Evolutionary conservation across 2,329 filamentous ascomycete species (phyloP).

Genomic region (Gnomoniopsis smithogilvyi): DNA sequence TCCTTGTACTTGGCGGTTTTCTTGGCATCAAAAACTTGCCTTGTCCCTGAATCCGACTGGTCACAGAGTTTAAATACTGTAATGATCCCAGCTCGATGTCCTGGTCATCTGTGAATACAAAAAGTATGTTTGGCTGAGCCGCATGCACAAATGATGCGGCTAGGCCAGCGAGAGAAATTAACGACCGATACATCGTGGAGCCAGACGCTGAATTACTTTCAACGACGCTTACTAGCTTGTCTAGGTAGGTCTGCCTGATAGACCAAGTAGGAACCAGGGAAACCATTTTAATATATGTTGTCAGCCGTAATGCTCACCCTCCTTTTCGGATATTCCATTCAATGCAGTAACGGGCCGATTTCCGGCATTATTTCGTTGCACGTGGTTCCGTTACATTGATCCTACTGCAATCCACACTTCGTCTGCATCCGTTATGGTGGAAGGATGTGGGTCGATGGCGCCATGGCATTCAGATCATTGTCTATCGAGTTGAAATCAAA

Average conservation of each 20-base stretch:
- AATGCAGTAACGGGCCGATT: too few species aligned
- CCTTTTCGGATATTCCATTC: background rate
- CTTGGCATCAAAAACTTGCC: background rate
- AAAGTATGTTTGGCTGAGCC: constrained; percentile 17
- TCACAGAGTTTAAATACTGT: constrained; percentile 8
- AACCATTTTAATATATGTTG: background rate
- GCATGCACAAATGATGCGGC: constrained; percentile 12
- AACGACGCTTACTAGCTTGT: background rate
- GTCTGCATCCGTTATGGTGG: constrained; percentile 7
- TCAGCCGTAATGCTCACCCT: background rate
- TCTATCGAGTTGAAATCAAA: background rate
- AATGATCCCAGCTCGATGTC: constrained; percentile 17
- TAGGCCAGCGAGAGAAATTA: constrained; percentile 10
- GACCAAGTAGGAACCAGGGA: too few species aligned
- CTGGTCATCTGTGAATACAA: constrained; percentile 17
- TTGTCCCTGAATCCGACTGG: constrained; percentile 10
- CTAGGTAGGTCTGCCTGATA: too few species aligned
- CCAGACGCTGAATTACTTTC: background rate
- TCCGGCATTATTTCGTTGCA: background rate
- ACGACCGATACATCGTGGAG: constrained; percentile 12
- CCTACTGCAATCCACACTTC: background rate
- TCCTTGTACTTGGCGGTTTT: background rate
- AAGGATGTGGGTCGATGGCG: constrained; percentile 17
- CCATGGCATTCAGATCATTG: background rate
- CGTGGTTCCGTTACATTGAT: background rate